phyloP scores from a whole-genome alignment of 2,329 filamentous ascomycete genomes.

The Nemania abortiva region DNA sequence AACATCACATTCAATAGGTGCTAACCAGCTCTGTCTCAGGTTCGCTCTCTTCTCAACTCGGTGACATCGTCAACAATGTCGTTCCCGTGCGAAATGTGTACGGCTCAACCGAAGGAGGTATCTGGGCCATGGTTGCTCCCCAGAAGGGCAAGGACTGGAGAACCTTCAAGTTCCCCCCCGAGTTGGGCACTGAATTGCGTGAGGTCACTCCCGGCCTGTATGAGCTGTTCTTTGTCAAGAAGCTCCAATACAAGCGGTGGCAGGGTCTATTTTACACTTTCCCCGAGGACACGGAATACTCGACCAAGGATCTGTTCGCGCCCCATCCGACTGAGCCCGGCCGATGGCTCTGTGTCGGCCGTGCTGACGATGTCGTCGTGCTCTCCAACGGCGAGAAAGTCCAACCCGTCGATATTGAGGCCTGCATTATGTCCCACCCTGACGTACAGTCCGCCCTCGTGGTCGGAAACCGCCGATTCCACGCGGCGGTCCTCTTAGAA shows the following conservation, averaged over 20 bases:
- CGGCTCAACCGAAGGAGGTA: conserved; percentile 44
- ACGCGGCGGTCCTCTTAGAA: conserved; percentile 42
- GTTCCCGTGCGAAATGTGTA: conserved; percentile 44
- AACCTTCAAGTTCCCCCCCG: conserved; percentile 44
- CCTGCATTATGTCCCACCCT: conserved; percentile 40
- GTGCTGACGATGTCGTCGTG: conserved; percentile 44
- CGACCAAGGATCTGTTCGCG: conserved; percentile 43
- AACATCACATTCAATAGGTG: background rate
- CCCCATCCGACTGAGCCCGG: conserved; percentile 41
- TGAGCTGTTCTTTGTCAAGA: conserved; percentile 44
- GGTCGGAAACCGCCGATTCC: conserved; percentile 43
- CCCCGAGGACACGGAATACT: conserved; percentile 42
- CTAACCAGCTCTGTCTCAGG: conserved; percentile 21
- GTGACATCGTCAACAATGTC: conserved; percentile 42
- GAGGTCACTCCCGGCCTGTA: conserved; percentile 42
- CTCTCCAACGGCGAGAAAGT: conserved; percentile 45
- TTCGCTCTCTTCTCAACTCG: conserved; percentile 42
- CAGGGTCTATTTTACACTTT: conserved; percentile 46
- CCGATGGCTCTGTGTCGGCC: conserved; percentile 43
- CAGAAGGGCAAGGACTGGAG: conserved; percentile 43
- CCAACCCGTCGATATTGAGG: conserved; percentile 44
- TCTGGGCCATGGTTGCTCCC: conserved; percentile 44
- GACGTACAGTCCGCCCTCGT: conserved; percentile 42
- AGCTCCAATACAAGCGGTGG: conserved; percentile 42
- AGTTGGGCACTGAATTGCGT: conserved; percentile 42